Base-by-base conservation (phyloP, 129 eudicot genomes). In the Centella asiatica region DNA sequence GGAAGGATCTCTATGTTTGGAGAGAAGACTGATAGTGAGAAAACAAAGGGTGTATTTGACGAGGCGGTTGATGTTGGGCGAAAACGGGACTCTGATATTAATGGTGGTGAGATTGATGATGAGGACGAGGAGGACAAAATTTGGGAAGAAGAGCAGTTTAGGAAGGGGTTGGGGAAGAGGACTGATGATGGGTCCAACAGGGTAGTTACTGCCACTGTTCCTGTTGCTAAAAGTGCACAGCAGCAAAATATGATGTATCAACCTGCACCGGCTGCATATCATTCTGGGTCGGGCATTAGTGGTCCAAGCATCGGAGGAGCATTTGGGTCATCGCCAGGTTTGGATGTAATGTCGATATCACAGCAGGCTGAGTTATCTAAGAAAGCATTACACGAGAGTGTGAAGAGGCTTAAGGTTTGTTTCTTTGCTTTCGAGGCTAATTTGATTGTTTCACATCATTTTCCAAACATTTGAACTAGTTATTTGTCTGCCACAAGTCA, bases 91-190 rank as follows among this genome's bases (percentile, higher is more conserved):
- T 65, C 44, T 9, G 78, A 63, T 26, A 62, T 65, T 32, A 58
- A 50, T 33, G 57, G 32, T 68, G 85, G 69, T 13, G 85, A 63
- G 54, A 73, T 50, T 52, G 95, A 86, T 63, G 93, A 83, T 34
- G 86, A 80, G 52, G 90, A 84, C 29, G 98, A 92, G 57, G 98
- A 87, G 85, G 98, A 92, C 26, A 84, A 83, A 74, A 77, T 77
- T 76, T 92, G 96, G 99, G 99, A 87, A 44, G 96, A 92, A 45
- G 99, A 92, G 64, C 96, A 92, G 77, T 71, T 87, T 44, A 80
- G 99, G 71, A 92, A 92, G 69, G 99, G 90, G 54, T 64, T 92
- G 32, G 99, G 99, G 44, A 87, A 78, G 69, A 82, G 96, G 68
- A 69, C 80, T 42, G 96, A 87, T 69, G 99, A 92, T 11, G 83